Evolutionary conservation across 2,329 filamentous ascomycete genomes (phyloP), one percentile per base, ranked within the genome.

Genomic region (Diaporthe longicolla): DNA sequence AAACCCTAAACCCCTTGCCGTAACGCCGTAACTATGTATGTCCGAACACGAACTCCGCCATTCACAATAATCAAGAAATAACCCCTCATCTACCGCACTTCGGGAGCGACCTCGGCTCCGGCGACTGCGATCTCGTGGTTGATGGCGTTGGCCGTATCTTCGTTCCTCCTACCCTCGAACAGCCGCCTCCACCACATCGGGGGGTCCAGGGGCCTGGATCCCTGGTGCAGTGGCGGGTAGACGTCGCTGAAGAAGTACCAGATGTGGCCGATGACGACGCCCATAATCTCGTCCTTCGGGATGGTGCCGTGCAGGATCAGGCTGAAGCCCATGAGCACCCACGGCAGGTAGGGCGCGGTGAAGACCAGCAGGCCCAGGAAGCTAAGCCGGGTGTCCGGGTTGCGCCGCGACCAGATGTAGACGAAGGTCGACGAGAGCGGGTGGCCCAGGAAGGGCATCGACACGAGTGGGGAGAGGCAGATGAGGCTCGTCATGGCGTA

Each of bases 231-330:
- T 4, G 95, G 94, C 4, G 97, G 97, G 83, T 98, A 99, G 21
- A 99, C 95, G 82, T 99, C 97, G 74, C 92, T 94, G 83, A 98
- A 98, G 85, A 98, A 99, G 83, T 98, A 99, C 93, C 95, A 98
- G 54, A 98, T 89, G 84, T 99, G 97, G 13, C 97, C 97, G 52
- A 98, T 95, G 13, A 97, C 91, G 21, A 98, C 95, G 5, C 97
- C 97, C 86, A 97, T 95, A 76, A 99, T 93, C 86, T 99, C 97
- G 82, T 98, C 97, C 84, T 97, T 97, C 5, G 97, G 97, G 55
- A 98, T 89, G 7, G 90, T 93, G 9, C 94, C 94, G 82, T 98
- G 95, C 82, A 98, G 89, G n/a, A 98, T 89, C 59, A 98, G 87
- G 80, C 94, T 97, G 84, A 99, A 97, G 0, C 90, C 93, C 89